Conservation (phyloP, 2,329 filamentous ascomycete genomes). For the Pestalotiopsis sp. region DNA sequence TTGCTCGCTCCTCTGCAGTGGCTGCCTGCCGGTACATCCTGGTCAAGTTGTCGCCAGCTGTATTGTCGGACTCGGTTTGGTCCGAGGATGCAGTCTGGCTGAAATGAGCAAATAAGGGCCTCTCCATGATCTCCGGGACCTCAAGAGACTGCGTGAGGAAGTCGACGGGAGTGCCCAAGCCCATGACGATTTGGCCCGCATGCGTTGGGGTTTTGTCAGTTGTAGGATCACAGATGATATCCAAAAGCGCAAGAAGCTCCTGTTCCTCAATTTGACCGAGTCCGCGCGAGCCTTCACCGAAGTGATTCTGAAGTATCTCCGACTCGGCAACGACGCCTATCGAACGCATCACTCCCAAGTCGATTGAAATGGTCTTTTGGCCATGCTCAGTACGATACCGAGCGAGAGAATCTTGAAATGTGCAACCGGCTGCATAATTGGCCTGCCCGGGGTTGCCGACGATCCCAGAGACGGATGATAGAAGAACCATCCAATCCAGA, state of each 20-base stretch:
- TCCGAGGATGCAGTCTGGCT: not conserved
- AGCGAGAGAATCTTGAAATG: constrained; percentile 28
- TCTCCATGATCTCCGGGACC: not conserved
- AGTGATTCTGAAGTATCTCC: constrained; percentile 18
- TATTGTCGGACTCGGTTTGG: not conserved
- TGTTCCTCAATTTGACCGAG: constrained; percentile 23
- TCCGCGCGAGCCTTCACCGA: constrained; percentile 15
- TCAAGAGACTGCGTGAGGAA: not conserved
- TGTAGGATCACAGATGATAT: constrained; percentile 22
- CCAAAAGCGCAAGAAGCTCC: constrained; percentile 27
- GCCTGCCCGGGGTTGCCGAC: constrained; percentile 25
- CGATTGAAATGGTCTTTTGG: constrained; percentile 25
- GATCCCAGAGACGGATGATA: constrained; percentile 28
- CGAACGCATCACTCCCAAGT: constrained; percentile 28
- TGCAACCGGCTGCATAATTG: constrained; percentile 29
- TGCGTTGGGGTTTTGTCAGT: not conserved
- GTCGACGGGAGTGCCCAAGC: not conserved
- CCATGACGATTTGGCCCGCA: not conserved
- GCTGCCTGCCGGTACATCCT: not conserved
- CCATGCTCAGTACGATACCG: constrained; percentile 21
- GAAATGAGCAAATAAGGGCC: not conserved
- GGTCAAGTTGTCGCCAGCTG: not conserved
- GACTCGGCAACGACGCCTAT: constrained; percentile 28
- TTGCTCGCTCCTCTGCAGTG: not conserved
- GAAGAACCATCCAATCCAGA: constrained; percentile 30